Evolutionary conservation across 257 asterid genomes (phyloP), one percentile per base, ranked within the genome.

Genomic region (Catharanthus roseus): DNA sequence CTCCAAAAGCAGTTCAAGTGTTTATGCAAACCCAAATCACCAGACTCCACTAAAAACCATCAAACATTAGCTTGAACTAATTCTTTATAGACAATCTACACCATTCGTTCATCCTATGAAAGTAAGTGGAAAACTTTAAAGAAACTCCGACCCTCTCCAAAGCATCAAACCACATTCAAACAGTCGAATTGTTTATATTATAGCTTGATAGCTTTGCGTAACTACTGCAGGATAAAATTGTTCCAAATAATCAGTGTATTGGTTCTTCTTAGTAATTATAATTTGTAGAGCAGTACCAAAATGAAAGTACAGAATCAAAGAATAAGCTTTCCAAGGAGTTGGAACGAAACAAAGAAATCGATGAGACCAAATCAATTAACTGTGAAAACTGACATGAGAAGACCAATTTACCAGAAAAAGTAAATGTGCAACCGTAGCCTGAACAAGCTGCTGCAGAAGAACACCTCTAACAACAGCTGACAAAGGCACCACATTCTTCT

Each of bases 391-490:
- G 11, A 39, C 56, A 68, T 34, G 9, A 62, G 45, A 55, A 33
- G 70, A 72, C 51, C 72, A 63, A 78, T 39, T 80, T 84, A 90
- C 97, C 97, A 85, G 65, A 82, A 91, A 91, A 66, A 91, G 95
- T 76, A 87, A 72, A 47, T 86, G 88, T 2, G 97, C 96, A 67
- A 91, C 86, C 16, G 82, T 66, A 10, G 92, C 95, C 85, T 91
- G 97, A 67, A 82, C 74, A 64, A 91, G 62, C 77, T 91, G 97
- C 79, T 91, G 96, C 73, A 91, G 57, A 68, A 91, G 88, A 72
- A 90, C 95, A 42, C 95, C 96, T 75, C 80, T 89, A 79, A 89
- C 68, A 69, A 91, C 97, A 45, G 92, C 65, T 49, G 84, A 72
- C 73, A 91, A 74, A 1, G 97, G 88, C 72, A 91, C 96, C 80